A percentile compares a stretch with the other conserved stretches of the same genome.
Conservation (phyloP, 1,284 basidiomycete species). For the Rhodotorula sp. region DNA sequence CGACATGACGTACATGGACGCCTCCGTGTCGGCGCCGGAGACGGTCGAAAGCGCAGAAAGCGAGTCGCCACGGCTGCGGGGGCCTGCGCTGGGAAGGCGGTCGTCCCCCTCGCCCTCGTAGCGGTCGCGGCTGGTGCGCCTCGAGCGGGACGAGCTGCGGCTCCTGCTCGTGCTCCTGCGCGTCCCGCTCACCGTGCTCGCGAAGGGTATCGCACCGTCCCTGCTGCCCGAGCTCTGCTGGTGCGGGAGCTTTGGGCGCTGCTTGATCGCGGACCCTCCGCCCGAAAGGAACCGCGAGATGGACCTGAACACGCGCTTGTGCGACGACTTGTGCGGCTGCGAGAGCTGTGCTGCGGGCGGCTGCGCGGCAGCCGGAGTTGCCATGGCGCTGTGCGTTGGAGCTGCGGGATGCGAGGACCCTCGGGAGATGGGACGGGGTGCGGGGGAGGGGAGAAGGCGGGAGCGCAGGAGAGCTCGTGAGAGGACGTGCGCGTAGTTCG, state of each 20-base stretch:
- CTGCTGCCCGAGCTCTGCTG: background rate
- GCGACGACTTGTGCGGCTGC: background rate
- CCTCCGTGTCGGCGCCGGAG: conserved; percentile 44
- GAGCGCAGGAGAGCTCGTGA: no score
- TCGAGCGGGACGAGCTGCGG: background rate
- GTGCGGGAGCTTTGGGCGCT: conserved; percentile 14
- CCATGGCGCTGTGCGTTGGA: background rate
- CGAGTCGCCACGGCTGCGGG: background rate
- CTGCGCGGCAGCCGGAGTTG: background rate
- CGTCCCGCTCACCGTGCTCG: background rate
- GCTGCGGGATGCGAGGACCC: background rate
- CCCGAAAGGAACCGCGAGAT: conserved; percentile 31
- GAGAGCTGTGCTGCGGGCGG: background rate
- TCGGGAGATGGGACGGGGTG: background rate
- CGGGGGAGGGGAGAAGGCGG: background rate
- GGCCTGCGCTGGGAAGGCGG: background rate
- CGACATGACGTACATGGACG: conserved; percentile 42
- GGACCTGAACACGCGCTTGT: conserved; percentile 20
- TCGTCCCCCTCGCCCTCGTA: background rate
- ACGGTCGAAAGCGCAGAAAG: conserved; percentile 3
- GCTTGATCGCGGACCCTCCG: conserved; percentile 11
- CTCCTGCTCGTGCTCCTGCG: conserved; percentile 3
- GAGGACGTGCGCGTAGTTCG: no score
- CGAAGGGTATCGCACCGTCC: background rate
- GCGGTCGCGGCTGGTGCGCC: background rate